Conservation (phyloP, 768 basidiomycete species). For the Lentinus brumalis region DNA sequence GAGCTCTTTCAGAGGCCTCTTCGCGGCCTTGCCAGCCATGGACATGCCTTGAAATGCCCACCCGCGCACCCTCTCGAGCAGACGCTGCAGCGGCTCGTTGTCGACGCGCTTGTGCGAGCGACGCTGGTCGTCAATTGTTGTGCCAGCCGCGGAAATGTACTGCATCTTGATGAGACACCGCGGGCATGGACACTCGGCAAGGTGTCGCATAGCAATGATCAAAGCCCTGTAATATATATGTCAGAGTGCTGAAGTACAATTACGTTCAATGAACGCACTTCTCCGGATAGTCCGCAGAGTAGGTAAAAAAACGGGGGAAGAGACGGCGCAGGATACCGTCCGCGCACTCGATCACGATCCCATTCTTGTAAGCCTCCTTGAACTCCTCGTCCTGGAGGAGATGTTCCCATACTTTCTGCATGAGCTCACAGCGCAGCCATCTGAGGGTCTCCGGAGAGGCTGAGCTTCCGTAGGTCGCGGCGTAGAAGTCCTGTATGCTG, state of each 20-base stretch:
- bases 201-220: conserved; percentile 38
- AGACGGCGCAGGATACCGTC: conserved; percentile 29
- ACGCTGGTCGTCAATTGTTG: neutral
- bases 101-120: conserved; percentile 4
- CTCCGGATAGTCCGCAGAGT: conserved; percentile 38
- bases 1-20: neutral
- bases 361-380: conserved; percentile 27
- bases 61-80: neutral
- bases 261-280: conserved; percentile 27
- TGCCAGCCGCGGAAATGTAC: conserved; percentile 33
- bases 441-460: no score
- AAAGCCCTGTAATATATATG: conserved; percentile 31
- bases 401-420: conserved; percentile 31
- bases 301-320: conserved; percentile 31
- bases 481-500: no score
- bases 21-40: neutral
- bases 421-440: conserved; percentile 26
- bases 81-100: neutral
- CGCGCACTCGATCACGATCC: conserved; percentile 26
- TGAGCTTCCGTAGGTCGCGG: conserved; percentile 37
- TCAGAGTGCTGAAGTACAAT: no score
- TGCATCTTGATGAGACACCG: conserved; percentile 35
- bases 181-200: conserved; percentile 43
- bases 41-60: neutral
- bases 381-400: conserved; percentile 27